Percentiles rank a stretch among this genome's conserved stretches.
phyloP scores from a whole-genome alignment of 2,329 filamentous ascomycete species.

The Ceratocystis variospora region DNA sequence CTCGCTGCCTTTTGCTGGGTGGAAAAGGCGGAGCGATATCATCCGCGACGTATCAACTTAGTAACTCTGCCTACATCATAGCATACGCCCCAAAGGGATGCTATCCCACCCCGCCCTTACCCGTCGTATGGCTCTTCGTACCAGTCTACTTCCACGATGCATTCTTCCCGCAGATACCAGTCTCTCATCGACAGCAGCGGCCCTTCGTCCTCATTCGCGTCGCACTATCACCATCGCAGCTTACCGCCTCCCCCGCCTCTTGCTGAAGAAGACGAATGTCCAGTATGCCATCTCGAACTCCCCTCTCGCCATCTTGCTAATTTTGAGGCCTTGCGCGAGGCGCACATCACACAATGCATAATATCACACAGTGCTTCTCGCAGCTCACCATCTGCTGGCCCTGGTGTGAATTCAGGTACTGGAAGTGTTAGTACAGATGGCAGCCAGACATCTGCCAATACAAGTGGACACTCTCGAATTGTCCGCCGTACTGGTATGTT shows the following conservation, averaged over 20 bases:
- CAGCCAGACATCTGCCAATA: not conserved
- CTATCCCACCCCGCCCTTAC: not conserved
- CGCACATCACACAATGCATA: slow-evolving; percentile 47
- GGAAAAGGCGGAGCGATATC: not conserved
- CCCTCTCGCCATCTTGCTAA: slow-evolving; percentile 43
- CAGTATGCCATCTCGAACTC: slow-evolving; percentile 59
- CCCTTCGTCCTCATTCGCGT: slow-evolving; percentile 25
- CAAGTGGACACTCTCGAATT: slow-evolving; percentile 23
- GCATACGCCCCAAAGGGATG: slow-evolving; percentile 11
- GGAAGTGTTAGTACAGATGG: not conserved
- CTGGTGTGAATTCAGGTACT: not conserved
- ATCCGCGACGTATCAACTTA: not conserved
- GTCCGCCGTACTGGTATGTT: slow-evolving; percentile 46
- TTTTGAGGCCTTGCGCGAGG: slow-evolving; percentile 41
- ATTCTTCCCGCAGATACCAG: slow-evolving; percentile 22
- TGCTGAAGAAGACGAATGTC: slow-evolving; percentile 65
- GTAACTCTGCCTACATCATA: slow-evolving; percentile 12
- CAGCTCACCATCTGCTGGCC: not conserved
- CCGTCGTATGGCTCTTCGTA: slow-evolving; percentile 19
- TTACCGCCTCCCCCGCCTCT: slow-evolving; percentile 36
- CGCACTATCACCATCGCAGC: slow-evolving; percentile 26
- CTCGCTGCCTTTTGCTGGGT: not conserved
- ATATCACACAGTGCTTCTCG: slow-evolving; percentile 38
- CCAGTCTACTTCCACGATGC: slow-evolving; percentile 8
- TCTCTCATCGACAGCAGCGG: slow-evolving; percentile 26